Evolutionary conservation across 1,284 basidiomycete species (phyloP).

Genomic region (Agroathelia rolfsii): DNA sequence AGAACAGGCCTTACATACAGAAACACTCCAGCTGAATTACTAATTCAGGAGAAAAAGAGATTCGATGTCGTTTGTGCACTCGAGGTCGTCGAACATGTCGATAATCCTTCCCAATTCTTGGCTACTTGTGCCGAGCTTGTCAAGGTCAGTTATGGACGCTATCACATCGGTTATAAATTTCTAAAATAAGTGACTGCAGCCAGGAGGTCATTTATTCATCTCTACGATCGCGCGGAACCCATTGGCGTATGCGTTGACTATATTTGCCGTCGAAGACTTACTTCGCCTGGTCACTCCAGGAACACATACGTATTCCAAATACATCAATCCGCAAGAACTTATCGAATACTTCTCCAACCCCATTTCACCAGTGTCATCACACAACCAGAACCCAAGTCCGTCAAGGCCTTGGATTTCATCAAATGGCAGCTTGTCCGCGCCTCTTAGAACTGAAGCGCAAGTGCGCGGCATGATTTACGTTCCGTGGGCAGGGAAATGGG

Average conservation of each 20-base stretch:
- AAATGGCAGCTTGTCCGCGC: constrained; percentile 36
- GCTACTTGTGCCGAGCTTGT: constrained; percentile 73
- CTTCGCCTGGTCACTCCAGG: constrained; percentile 79
- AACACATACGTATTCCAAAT: constrained; percentile 91
- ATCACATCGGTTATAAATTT: background rate
- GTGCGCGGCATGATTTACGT: constrained; percentile 77
- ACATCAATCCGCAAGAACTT: constrained; percentile 85
- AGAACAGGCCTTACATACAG: constrained; percentile 49
- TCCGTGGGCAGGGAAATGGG: constrained; percentile 70
- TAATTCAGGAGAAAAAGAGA: constrained; percentile 47
- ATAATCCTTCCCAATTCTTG: constrained; percentile 82
- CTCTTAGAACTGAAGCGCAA: constrained; percentile 72
- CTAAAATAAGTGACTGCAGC: constrained; percentile 40
- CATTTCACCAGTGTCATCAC: constrained; percentile 17
- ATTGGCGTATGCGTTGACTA: constrained; percentile 82
- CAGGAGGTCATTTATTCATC: constrained; percentile 91
- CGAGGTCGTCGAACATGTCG: constrained; percentile 98
- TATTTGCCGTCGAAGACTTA: constrained; percentile 82
- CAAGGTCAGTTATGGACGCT: constrained; percentile 45
- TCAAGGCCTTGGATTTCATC: constrained; percentile 35
- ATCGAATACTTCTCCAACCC: constrained; percentile 66
- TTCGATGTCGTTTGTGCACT: constrained; percentile 95
- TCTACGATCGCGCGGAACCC: constrained; percentile 96
- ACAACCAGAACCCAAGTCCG: background rate
- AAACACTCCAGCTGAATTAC: constrained; percentile 73